Conservation (phyloP, 495 filamentous ascomycete genomes). For the Neurospora sp. region DNA sequence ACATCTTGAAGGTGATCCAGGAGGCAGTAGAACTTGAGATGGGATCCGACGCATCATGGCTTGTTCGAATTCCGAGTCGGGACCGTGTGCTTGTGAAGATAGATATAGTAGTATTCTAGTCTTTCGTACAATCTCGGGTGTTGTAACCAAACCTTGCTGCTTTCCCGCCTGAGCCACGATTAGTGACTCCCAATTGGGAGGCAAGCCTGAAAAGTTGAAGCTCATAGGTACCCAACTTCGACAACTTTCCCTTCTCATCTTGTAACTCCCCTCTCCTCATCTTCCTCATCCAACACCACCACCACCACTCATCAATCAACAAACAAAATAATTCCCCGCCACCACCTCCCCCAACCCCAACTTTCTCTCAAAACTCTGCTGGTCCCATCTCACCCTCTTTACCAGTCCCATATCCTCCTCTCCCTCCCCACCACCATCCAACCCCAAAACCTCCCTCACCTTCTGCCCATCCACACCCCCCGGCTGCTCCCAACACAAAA, state of each 20-base stretch:
- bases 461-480: slow-evolving; percentile 33
- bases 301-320: slow-evolving; percentile 6
- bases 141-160: neutral
- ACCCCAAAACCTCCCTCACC: slow-evolving; percentile 28
- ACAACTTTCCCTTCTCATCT: too few relatives aligned
- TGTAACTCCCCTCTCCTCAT: neutral
- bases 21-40: neutral
- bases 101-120: neutral
- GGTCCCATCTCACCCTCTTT: slow-evolving; percentile 40
- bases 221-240: too few relatives aligned
- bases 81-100: neutral
- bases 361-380: slow-evolving; percentile 40
- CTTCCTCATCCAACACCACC: neutral
- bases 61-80: neutral
- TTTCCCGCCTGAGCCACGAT: neutral
- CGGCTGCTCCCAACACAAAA: slow-evolving; percentile 49
- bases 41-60: too few relatives aligned
- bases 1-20: too few relatives aligned
- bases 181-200: too few relatives aligned
- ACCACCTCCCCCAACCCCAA: slow-evolving; percentile 36
- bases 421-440: neutral
- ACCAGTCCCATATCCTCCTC: slow-evolving; percentile 25
- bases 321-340: slow-evolving; percentile 45
- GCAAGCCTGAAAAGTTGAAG: too few relatives aligned
- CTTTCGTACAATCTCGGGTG: neutral